phyloP scores from a whole-genome alignment of 2,329 filamentous ascomycete species.

The Bisporella sp. region DNA sequence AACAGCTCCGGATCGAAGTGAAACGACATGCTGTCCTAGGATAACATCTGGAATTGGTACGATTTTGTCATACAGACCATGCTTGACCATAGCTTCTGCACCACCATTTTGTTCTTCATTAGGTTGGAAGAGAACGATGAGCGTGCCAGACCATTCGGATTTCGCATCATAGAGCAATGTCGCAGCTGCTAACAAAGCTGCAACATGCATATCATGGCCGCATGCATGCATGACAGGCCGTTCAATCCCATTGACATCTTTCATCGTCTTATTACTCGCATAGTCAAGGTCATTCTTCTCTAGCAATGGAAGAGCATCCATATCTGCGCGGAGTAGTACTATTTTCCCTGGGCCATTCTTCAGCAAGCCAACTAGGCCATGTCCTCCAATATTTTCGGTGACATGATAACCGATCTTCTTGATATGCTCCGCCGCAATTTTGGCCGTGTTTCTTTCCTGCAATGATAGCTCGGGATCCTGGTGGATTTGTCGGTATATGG shows the following conservation, averaged over 20 bases:
- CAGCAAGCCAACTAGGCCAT: conserved; percentile 49
- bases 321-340: conserved; percentile 53
- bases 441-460: conserved; percentile 2
- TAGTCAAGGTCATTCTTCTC: conserved; percentile 50
- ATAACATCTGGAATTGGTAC: conserved; percentile 47
- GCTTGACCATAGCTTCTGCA: conserved; percentile 55
- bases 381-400: conserved; percentile 44
- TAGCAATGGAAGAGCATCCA: conserved; percentile 51
- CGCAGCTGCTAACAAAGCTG: conserved; percentile 46
- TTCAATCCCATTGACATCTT: conserved; percentile 31
- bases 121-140: conserved; percentile 60
- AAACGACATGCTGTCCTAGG: conserved; percentile 45
- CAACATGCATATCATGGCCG: conserved; percentile 60
- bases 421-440: background rate
- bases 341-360: conserved; percentile 46
- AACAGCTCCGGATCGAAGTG: conserved; percentile 27
- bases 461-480: conserved; percentile 3
- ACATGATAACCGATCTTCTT: conserved; percentile 32
- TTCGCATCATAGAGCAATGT: conserved; percentile 36
- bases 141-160: conserved; percentile 50
- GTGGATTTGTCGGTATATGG: conserved; percentile 3
- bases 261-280: conserved; percentile 35
- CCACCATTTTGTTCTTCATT: conserved; percentile 57
- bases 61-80: conserved; percentile 41
- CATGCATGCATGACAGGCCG: conserved; percentile 62